These are phyloP conservation scores for Metarhizium brunneum DNA, from an alignment of 2,329 filamentous ascomycete genomes.

Conservation along the genomic window DNA sequence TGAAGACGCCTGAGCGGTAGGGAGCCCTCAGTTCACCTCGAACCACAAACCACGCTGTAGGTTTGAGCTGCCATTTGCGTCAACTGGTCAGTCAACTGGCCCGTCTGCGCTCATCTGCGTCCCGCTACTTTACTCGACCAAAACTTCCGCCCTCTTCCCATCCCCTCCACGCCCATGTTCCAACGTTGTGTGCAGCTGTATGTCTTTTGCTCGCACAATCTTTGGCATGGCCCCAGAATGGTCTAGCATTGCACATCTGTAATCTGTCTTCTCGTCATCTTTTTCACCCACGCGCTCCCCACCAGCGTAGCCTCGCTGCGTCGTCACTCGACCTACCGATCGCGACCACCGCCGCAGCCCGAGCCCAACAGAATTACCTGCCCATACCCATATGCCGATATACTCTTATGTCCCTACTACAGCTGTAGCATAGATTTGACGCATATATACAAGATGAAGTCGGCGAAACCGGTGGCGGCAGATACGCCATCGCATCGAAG, in stretches of 20 bases:
- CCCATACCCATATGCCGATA: background rate
- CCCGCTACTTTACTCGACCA: background rate
- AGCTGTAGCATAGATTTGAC: background rate
- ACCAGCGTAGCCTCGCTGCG: background rate
- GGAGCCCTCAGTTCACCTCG: background rate
- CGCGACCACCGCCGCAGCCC: background rate
- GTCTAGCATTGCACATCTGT: constrained; percentile 1
- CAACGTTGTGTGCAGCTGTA: background rate
- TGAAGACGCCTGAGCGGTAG: background rate
- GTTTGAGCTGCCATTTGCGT: background rate
- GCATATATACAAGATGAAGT: constrained; percentile 38
- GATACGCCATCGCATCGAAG: constrained; percentile 43
- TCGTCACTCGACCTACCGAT: background rate
- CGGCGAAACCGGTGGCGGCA: constrained; percentile 36
- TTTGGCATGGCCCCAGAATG: constrained; percentile 6
- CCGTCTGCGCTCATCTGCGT: background rate
- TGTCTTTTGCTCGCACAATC: background rate
- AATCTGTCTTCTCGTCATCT: background rate
- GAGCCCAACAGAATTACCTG: background rate
- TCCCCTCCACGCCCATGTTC: background rate
- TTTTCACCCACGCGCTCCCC: background rate
- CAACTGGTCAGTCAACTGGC: background rate
- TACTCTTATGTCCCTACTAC: background rate
- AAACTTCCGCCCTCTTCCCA: background rate
- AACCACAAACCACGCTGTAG: too few relatives aligned